Evolutionary conservation across 768 basidiomycete genomes (phyloP), one percentile per base, ranked within the genome.

Genomic region (Neoboletus subvelutipes): DNA sequence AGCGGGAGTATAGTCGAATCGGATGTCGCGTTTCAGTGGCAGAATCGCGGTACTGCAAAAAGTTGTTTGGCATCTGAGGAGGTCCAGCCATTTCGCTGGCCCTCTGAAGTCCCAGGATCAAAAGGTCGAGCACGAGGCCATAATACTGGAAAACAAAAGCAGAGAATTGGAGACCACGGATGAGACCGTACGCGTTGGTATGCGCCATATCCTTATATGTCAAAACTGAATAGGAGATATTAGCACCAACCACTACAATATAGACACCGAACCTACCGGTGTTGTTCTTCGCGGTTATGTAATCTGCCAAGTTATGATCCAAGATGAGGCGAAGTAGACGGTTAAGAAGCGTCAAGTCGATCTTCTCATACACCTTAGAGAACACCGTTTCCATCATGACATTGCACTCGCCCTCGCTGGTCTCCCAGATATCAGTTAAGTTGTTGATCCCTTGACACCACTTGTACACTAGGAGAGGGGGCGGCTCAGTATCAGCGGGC

Each of bases 391-490:
- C 97, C 95, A 98, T 98, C 78, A 99, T 81, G 43, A 98, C 97
- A 65, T 93, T 90, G 74, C 94, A 98, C 76, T 98, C 96, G 60
- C 97, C 97, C 66, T 99, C 95, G 57, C 86, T 84, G 1, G 95
- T 98, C 76, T 98, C 97, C 97, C 97, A 99, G 40, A 99, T 86
- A 57, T 99, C 96, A 3, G 91, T 94, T 71, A 98, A 73, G 73
- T 99, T 99, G 77, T 98, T 98, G 80, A 98, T 95, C 41, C 97
- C 97, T 76, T 98, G 96, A 68, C 94, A 96, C 96, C 96, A 98
- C 81, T 98, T 98, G 79, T 98, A 98, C 33, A 98, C 95, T 33
- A 98, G 85, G 17, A 98, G 82, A 3, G 96, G 96, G 0, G 96
- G 94, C 3, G 96, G 96, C 67, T 98, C 96, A 0, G 93, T 95